Conservation (phyloP, 2,329 filamentous ascomycete genomes). For the Apiospora saccharicola region DNA sequence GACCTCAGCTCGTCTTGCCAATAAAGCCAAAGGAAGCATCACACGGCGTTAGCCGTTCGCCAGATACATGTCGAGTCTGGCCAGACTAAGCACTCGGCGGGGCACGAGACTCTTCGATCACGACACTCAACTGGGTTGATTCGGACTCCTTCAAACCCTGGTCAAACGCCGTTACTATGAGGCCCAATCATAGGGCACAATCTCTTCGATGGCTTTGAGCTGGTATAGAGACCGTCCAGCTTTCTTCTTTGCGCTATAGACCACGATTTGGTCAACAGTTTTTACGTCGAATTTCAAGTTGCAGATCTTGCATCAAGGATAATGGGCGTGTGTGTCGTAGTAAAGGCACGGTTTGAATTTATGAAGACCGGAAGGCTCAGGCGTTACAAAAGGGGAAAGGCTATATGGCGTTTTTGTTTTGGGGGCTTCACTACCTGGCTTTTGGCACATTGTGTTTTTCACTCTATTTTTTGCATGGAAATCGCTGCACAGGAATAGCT, state of each 20-base stretch:
- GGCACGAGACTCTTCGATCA: not conserved
- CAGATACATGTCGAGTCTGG: slow-evolving; percentile 6
- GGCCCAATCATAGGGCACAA: not conserved
- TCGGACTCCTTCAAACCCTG: not conserved
- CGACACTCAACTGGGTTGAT: not conserved
- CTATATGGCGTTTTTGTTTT: slow-evolving; percentile 5
- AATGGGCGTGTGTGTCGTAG: not conserved
- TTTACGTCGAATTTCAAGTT: not conserved
- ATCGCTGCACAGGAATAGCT: not conserved
- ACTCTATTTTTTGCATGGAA: slow-evolving; percentile 8
- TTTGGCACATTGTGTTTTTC: not conserved
- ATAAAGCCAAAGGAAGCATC: not conserved
- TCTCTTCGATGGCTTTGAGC: not conserved
- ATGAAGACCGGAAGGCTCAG: slow-evolving; percentile 9
- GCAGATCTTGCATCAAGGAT: slow-evolving; percentile 13
- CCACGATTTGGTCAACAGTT: not conserved
- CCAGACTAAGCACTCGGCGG: not conserved
- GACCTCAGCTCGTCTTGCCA: not conserved
- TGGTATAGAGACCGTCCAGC: not conserved
- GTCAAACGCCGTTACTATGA: not conserved
- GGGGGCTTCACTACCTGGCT: slow-evolving; percentile 1
- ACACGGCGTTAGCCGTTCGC: not conserved
- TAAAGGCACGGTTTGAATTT: slow-evolving; percentile 7
- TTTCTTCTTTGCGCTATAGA: not conserved
- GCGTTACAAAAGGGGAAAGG: slow-evolving; percentile 21